phyloP scores from a whole-genome alignment of 2,329 filamentous ascomycete genomes.

The Claviceps capensis region DNA sequence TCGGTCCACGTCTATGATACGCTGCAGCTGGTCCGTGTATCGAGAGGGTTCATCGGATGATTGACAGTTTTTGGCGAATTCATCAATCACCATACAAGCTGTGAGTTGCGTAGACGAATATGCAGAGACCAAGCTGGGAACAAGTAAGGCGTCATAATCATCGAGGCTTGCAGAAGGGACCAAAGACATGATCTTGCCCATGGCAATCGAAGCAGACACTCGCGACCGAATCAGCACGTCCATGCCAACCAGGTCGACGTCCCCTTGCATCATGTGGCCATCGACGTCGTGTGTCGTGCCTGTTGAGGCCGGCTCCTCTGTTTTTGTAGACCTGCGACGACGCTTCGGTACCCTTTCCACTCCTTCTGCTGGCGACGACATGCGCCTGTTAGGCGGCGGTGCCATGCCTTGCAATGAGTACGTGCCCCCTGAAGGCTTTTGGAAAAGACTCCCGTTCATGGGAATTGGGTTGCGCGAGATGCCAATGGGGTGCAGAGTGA shows the following conservation, averaged over 20 bases:
- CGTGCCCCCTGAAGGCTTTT: conserved; percentile 80
- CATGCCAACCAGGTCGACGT: conserved; percentile 83
- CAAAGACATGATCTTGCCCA: conserved; percentile 69
- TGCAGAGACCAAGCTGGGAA: conserved; percentile 55
- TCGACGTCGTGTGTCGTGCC: conserved; percentile 88
- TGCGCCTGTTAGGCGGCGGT: conserved; percentile 29
- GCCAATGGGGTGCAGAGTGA: conserved; percentile 83
- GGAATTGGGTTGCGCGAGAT: conserved; percentile 81
- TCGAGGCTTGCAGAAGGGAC: conserved; percentile 53
- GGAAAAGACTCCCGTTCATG: conserved; percentile 81
- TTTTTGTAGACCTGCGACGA: conserved; percentile 72
- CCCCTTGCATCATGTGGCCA: conserved; percentile 93
- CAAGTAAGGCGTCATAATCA: conserved; percentile 49
- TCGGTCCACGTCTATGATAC: conserved; percentile 68
- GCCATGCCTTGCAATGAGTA: conserved; percentile 45
- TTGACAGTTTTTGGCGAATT: conserved; percentile 56
- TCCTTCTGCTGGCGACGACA: conserved; percentile 34
- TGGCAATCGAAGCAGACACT: conserved; percentile 71
- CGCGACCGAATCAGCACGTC: conserved; percentile 82
- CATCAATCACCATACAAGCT: conserved; percentile 72
- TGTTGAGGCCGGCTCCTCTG: conserved; percentile 49
- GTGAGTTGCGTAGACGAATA: conserved; percentile 80
- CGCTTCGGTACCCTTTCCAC: conserved; percentile 57
- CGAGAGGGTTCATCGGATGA: conserved; percentile 28
- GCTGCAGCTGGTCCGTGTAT: conserved; percentile 53